These are phyloP conservation scores for Pleurostoma richardsiae DNA, from an alignment of 2,329 filamentous ascomycete species.

Conservation along the genomic window DNA sequence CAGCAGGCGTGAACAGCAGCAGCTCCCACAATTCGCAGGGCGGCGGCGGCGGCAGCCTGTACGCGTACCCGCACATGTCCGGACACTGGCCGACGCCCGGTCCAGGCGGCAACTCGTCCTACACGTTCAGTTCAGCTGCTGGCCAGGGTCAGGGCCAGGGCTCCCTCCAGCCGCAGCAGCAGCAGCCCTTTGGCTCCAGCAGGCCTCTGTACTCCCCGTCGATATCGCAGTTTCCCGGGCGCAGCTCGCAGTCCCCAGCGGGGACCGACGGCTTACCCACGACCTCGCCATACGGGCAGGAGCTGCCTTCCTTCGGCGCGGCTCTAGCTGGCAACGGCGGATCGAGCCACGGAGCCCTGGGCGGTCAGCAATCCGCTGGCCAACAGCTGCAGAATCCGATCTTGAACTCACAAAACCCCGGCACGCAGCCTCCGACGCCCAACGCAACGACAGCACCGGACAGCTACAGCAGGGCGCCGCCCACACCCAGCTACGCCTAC, in stretches of 20 bases:
- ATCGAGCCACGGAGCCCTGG: conserved; percentile 22
- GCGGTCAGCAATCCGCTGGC: conserved; percentile 16
- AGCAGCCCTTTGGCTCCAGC: conserved; percentile 32
- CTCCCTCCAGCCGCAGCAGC: conserved; percentile 32
- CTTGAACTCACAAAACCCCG: conserved; percentile 35
- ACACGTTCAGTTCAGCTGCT: conserved; percentile 45
- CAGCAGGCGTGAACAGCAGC: conserved; percentile 51
- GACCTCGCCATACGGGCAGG: conserved; percentile 59
- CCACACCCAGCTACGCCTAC: conserved; percentile 56
- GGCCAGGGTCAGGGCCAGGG: conserved; percentile 34
- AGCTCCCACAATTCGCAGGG: conserved; percentile 54
- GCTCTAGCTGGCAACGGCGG: conserved; percentile 46
- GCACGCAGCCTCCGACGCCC: conserved; percentile 41
- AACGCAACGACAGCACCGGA: conserved; percentile 53
- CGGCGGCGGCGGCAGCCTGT: conserved; percentile 34
- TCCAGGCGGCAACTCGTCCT: conserved; percentile 20
- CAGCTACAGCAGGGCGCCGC: conserved; percentile 47
- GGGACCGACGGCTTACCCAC: conserved; percentile 58
- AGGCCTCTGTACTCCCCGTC: conserved; percentile 21
- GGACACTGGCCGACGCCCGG: conserved; percentile 56
- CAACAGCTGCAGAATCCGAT: conserved; percentile 5
- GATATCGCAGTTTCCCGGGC: conserved; percentile 35
- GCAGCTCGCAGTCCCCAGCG: conserved; percentile 52
- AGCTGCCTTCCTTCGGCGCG: conserved; percentile 60
- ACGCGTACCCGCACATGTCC: conserved; percentile 47